Conservation (phyloP, 1,284 basidiomycete genomes). For the Pyrrhoderma noxium region DNA sequence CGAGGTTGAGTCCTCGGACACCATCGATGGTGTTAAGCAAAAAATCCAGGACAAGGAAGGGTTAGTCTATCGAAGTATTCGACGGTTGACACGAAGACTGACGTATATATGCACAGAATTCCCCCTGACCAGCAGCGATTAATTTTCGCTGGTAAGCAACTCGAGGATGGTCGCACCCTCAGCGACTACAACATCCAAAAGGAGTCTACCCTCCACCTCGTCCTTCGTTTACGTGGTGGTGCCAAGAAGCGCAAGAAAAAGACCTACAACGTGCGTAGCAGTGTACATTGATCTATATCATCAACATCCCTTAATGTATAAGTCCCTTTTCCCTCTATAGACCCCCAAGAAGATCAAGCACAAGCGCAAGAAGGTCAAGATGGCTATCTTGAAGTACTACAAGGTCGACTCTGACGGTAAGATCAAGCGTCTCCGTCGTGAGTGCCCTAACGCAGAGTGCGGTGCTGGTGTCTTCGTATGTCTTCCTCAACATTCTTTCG, state of each 20-base stretch:
- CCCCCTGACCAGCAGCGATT: constrained; percentile 95
- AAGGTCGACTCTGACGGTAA: constrained; percentile 99
- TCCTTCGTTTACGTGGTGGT: constrained; percentile 93
- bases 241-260: constrained; percentile 99
- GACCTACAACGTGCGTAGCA: constrained; percentile 76
- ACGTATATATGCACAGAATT: constrained; percentile 44
- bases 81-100: neutral
- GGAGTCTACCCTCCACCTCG: constrained; percentile 93
- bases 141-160: constrained; percentile 98
- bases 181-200: constrained; percentile 95
- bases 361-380: constrained; percentile 99
- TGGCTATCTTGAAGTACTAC: constrained; percentile 99
- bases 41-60: constrained; percentile 97
- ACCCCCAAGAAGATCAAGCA: constrained; percentile 99
- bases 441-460: constrained; percentile 88
- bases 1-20: constrained; percentile 95
- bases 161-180: constrained; percentile 88
- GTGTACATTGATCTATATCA: constrained; percentile 2
- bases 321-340: constrained; percentile 34
- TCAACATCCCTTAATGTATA: constrained; percentile 13
- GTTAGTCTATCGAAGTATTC: constrained; percentile 35
- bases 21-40: constrained; percentile 96
- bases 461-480: constrained; percentile 93
- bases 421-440: constrained; percentile 97
- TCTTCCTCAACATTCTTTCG: constrained; percentile 18